These are phyloP conservation scores for Colletotrichum brevisporum DNA, from an alignment of 2,329 filamentous ascomycete species.

Conservation along the genomic window DNA sequence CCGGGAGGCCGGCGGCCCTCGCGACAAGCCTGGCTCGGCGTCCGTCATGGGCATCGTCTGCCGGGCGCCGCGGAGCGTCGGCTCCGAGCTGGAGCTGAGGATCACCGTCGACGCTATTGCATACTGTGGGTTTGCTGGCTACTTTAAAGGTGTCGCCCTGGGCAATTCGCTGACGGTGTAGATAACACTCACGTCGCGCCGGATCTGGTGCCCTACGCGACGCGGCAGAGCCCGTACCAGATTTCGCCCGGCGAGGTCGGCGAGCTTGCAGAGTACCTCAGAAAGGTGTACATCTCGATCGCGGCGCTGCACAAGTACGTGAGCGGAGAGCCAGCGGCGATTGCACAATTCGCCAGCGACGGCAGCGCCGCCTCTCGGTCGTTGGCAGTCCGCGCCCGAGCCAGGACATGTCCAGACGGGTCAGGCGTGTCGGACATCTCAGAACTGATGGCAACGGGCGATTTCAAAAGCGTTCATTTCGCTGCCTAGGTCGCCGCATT, in stretches of 20 bases:
- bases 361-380: not conserved
- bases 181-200: constrained; percentile 10
- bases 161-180: not conserved
- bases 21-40: not conserved
- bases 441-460: not conserved
- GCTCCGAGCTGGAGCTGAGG: constrained; percentile 6
- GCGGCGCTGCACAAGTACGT: constrained; percentile 15
- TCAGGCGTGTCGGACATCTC: not conserved
- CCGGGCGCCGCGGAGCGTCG: constrained; percentile 12
- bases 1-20: not conserved
- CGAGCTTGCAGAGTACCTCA: constrained; percentile 17
- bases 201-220: constrained; percentile 20
- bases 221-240: constrained; percentile 1
- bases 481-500: constrained; percentile 15
- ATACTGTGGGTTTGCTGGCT: constrained; percentile 6
- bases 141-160: too few species aligned
- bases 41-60: constrained; percentile 22
- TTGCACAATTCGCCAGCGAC: not conserved
- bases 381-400: not conserved
- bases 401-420: not conserved
- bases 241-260: not conserved
- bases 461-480: constrained; percentile 3
- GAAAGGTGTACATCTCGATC: constrained; percentile 16
- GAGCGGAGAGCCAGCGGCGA: not conserved
- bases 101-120: constrained; percentile 19